Conservation (phyloP, 805 yeast species). For the Starmerella roubikii region DNA sequence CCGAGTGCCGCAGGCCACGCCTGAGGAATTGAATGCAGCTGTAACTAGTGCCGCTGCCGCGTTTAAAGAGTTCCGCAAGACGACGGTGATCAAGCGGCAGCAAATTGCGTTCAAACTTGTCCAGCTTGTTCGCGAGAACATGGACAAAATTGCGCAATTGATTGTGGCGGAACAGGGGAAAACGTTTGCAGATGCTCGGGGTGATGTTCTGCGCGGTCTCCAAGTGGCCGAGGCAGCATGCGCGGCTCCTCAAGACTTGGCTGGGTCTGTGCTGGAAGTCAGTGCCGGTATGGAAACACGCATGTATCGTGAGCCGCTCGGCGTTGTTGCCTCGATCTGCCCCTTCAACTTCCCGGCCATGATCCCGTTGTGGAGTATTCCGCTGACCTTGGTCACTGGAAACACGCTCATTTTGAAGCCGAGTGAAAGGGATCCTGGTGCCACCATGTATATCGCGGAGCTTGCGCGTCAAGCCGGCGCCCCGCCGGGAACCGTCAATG, state of each 20-base stretch:
- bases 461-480: constrained; percentile 60
- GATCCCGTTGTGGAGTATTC: constrained; percentile 62
- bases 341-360: constrained; percentile 79
- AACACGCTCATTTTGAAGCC: constrained; percentile 61
- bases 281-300: constrained; percentile 64
- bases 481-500: constrained; percentile 59
- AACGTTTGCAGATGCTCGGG: constrained; percentile 60
- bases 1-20: constrained; percentile 60
- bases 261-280: constrained; percentile 53
- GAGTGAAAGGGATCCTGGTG: constrained; percentile 69
- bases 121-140: constrained; percentile 45
- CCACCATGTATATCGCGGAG: constrained; percentile 61
- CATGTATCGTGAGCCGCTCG: constrained; percentile 57
- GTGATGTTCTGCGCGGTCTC: constrained; percentile 61
- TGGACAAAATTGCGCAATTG: constrained; percentile 53
- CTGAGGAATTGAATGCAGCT: constrained; percentile 49
- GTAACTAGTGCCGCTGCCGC: constrained; percentile 51
- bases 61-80: constrained; percentile 43
- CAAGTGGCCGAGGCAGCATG: constrained; percentile 72
- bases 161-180: constrained; percentile 66
- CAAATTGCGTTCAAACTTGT: constrained; percentile 59
- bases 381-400: constrained; percentile 53
- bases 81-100: constrained; percentile 38
- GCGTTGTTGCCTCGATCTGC: constrained; percentile 63
- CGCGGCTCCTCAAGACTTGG: constrained; percentile 44